Percentiles rank a stretch among this genome's conserved stretches.
Conservation (phyloP, 345 rosid genomes). For the Sisymbrium irio region DNA sequence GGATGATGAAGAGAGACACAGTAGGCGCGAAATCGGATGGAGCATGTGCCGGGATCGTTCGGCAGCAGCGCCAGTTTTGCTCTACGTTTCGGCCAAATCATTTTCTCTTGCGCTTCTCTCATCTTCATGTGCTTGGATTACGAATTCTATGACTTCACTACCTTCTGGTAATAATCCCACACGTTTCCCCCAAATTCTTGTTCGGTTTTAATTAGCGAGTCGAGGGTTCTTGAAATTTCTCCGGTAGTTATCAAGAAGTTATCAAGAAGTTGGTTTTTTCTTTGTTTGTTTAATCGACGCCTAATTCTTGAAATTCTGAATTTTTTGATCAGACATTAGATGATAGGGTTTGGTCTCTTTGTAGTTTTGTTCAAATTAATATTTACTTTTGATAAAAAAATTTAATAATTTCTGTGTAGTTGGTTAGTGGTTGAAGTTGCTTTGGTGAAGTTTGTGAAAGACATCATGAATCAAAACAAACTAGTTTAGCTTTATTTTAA, state of each 20-base stretch:
- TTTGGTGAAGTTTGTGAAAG: not conserved
- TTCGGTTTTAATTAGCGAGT: not conserved
- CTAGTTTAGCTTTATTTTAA: not conserved
- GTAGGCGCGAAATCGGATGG: slow-evolving; percentile 23
- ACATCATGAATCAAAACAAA: slow-evolving; percentile 5
- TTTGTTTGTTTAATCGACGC: not conserved
- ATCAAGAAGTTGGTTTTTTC: not conserved
- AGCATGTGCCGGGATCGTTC: slow-evolving; percentile 38
- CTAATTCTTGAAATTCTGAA: not conserved
- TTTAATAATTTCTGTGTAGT: not conserved
- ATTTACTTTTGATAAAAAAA: not conserved
- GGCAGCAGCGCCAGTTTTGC: slow-evolving; percentile 72
- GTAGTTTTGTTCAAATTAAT: not conserved
- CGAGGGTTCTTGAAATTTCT: not conserved
- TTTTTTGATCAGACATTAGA: not conserved
- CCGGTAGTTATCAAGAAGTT: not conserved
- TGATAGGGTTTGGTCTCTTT: slow-evolving; percentile 6
- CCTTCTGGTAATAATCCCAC: slow-evolving; percentile 50
- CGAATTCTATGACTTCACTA: slow-evolving; percentile 48
- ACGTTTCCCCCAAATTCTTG: not conserved
- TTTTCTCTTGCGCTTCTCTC: slow-evolving; percentile 54
- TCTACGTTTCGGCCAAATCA: slow-evolving; percentile 60
- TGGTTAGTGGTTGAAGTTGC: too few relatives aligned
- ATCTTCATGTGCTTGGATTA: slow-evolving; percentile 55
- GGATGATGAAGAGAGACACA: slow-evolving; percentile 14